Base-by-base conservation (phyloP, 108 stramenopile species). In the Cyclostephanos tholiformis region DNA sequence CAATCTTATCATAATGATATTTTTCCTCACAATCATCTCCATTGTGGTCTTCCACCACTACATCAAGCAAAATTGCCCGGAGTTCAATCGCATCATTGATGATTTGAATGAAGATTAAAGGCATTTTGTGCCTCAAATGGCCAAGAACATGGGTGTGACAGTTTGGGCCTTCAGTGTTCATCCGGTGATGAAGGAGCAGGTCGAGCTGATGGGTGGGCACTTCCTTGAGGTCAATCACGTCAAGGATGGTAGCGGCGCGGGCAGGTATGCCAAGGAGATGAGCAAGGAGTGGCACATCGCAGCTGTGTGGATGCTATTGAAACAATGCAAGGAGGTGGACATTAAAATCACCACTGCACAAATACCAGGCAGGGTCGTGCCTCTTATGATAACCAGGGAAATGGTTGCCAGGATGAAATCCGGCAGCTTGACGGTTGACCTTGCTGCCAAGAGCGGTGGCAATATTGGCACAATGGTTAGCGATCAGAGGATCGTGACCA, bases 181-280 rank as follows among this genome's bases (percentile, higher is more conserved):
- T 30, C 94, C 98, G 16, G 98, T 96, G 10, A 99, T 97, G 67
- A 96, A 96, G 76, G 99, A 99, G 82, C 99, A 99, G 89, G 97
- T 99, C 25, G 97, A 99, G 76, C 95, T 96, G 38, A 96, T 99
- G 90, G 99, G 98, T 17, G 99, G 94, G 20, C 91, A 96, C 41
- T 99, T 99, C 79, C 88, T 99, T 30, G 89, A 97, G 69, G 98
- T 99, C 43, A 93, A 97, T 55, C 86, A 74, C 76, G 49, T 93
- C 70, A 98, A 99, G 83, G 98, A 99, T 68, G 98, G 98, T 11
- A 86, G 87, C 65, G 99, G 97, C n/a, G 91, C 96, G 35, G 99
- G 99, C 36, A 98, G 99, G 48, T 99, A 99, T 83, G 99, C 99
- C 72, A 99, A 99, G 88, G 97, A 99, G 83, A 99, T 99, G 98